Conservation (phyloP, 2,329 filamentous ascomycete genomes). For the Colletotrichum tamarilloi region DNA sequence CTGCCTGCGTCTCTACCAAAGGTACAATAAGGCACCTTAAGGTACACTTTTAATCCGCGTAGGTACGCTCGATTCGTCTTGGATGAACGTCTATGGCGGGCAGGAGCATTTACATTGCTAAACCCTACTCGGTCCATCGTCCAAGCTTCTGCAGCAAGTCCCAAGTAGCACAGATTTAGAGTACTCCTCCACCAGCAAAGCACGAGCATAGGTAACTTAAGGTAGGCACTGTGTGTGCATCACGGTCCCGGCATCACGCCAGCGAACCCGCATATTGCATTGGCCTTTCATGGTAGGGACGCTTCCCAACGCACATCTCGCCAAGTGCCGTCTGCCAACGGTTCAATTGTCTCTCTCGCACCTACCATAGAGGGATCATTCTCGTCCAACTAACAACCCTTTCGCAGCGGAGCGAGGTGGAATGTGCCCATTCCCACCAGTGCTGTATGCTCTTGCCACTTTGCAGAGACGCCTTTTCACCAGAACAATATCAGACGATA, state of each 20-base stretch:
- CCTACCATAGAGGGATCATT: background rate
- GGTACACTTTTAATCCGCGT: background rate
- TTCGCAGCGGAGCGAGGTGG: background rate
- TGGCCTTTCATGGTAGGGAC: background rate
- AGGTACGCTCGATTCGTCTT: background rate
- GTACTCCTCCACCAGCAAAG: background rate
- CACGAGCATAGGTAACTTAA: background rate
- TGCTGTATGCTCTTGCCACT: background rate
- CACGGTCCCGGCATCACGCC: conserved; percentile 23
- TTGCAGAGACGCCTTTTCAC: background rate
- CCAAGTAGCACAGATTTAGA: background rate
- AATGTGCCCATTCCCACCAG: background rate
- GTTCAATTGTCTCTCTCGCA: background rate
- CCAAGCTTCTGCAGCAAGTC: conserved; percentile 18
- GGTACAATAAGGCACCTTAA: too few relatives aligned
- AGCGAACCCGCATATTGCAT: background rate
- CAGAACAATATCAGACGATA: background rate
- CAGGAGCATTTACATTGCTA: background rate
- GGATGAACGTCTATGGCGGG: background rate
- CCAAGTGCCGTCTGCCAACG: background rate
- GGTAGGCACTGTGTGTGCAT: background rate
- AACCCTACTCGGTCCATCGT: background rate
- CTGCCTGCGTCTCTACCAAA: too few relatives aligned
- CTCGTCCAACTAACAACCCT: background rate
- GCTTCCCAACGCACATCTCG: background rate